phyloP scores from a whole-genome alignment of 2,329 filamentous ascomycete species.

The Diplodia seriata region DNA sequence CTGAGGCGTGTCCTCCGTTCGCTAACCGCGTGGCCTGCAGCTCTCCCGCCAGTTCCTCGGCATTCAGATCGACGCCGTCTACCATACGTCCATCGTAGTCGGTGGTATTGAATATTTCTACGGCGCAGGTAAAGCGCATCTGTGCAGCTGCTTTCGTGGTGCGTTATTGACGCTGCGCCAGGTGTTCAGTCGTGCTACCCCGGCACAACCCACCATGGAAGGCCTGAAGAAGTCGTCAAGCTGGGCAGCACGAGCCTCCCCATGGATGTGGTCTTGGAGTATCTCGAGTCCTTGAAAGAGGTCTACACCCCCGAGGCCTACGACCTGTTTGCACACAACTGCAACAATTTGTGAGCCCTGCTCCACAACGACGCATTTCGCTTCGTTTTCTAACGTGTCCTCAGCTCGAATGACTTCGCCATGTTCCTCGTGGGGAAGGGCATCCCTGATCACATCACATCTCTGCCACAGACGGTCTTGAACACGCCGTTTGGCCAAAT shows the following conservation, averaged over 20 bases:
- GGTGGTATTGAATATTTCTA: slow-evolving; percentile 89
- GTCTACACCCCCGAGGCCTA: slow-evolving; percentile 90
- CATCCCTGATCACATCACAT: slow-evolving; percentile 85
- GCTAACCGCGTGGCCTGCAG: slow-evolving; percentile 40
- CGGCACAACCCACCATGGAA: slow-evolving; percentile 84
- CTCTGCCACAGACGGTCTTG: slow-evolving; percentile 83
- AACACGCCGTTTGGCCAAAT: slow-evolving; percentile 88
- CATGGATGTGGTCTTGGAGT: slow-evolving; percentile 82
- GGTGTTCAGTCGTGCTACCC: slow-evolving; percentile 77
- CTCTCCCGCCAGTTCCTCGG: slow-evolving; percentile 67
- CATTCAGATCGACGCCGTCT: slow-evolving; percentile 85
- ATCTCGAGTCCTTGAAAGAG: slow-evolving; percentile 79
- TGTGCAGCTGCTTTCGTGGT: neutral
- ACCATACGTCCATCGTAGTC: slow-evolving; percentile 90
- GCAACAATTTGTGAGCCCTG: slow-evolving; percentile 78
- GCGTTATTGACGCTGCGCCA: neutral
- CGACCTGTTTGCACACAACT: slow-evolving; percentile 89
- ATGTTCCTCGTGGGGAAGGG: slow-evolving; percentile 88
- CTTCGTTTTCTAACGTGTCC: neutral
- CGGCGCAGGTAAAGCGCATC: slow-evolving; percentile 66
- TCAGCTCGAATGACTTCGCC: slow-evolving; percentile 78
- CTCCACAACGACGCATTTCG: neutral
- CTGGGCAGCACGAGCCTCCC: slow-evolving; percentile 82
- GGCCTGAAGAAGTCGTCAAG: slow-evolving; percentile 75
- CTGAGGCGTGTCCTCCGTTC: slow-evolving; percentile 39